These are phyloP conservation scores for Penicillium desertorum DNA, from an alignment of 495 filamentous ascomycete species.

Conservation along the genomic window DNA sequence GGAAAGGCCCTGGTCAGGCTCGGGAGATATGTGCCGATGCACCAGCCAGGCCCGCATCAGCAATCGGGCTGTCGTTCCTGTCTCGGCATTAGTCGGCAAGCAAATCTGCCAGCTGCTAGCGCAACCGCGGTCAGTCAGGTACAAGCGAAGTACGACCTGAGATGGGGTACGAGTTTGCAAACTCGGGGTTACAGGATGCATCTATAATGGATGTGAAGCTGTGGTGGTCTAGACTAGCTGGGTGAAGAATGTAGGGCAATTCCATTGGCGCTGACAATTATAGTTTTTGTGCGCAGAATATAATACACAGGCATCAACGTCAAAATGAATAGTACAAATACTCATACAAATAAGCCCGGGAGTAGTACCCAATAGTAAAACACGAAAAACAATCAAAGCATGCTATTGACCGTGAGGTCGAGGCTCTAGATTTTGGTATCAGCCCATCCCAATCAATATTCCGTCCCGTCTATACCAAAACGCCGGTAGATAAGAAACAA, in stretches of 20 bases:
- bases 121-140: slow-evolving; percentile 14
- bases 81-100: slow-evolving; percentile 26
- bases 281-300: slow-evolving; percentile 16
- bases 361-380: slow-evolving; percentile 20
- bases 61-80: slow-evolving; percentile 28
- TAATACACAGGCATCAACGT: slow-evolving; percentile 25
- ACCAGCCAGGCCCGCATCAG: slow-evolving; percentile 18
- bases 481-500: slow-evolving; percentile 29
- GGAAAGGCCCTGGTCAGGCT: slow-evolving; percentile 11
- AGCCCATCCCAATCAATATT: slow-evolving; percentile 43
- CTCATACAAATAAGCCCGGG: slow-evolving; percentile 18
- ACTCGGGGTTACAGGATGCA: slow-evolving; percentile 1
- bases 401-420: slow-evolving; percentile 47
- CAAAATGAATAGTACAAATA: slow-evolving; percentile 14
- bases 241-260: slow-evolving; percentile 1
- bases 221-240: slow-evolving; percentile 19
- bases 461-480: slow-evolving; percentile 48
- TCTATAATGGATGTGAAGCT: neutral
- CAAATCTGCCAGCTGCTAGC: slow-evolving; percentile 33
- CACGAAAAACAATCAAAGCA: slow-evolving; percentile 29
- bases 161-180: neutral
- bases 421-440: slow-evolving; percentile 49
- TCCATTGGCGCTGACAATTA: slow-evolving; percentile 17
- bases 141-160: slow-evolving; percentile 10
- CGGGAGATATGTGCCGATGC: slow-evolving; percentile 22